A percentile compares a stretch with the other conserved stretches of the same genome.
phyloP scores from a whole-genome alignment of 228 moss, liverwort and hornwort species.

The Sphagnum magellanicum region DNA sequence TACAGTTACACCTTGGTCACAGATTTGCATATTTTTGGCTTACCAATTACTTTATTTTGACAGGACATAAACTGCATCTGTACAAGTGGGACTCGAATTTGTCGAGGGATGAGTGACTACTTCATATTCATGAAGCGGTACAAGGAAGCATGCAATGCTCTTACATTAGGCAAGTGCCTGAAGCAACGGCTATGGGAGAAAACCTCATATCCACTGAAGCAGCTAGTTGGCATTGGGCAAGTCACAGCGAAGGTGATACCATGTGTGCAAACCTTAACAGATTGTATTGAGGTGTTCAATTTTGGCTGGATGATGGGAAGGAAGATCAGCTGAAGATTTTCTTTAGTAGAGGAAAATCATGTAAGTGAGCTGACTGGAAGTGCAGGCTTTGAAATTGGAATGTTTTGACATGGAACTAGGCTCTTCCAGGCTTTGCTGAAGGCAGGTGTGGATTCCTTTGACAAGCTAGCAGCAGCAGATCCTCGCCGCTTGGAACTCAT shows the following conservation, averaged over 20 bases:
- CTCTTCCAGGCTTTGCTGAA: conserved; percentile 57
- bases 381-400: too few species aligned
- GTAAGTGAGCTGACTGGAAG: too few species aligned
- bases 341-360: too few species aligned
- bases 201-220: conserved; percentile 70
- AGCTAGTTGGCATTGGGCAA: conserved; percentile 80
- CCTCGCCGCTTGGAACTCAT: conserved; percentile 75
- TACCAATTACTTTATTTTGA: not conserved
- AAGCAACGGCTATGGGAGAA: conserved; percentile 84
- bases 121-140: conserved; percentile 79
- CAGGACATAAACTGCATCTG: conserved; percentile 79
- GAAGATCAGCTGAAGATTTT: too few species aligned
- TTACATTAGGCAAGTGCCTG: conserved; percentile 75
- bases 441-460: conserved; percentile 75
- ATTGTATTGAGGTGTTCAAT: too few species aligned
- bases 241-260: conserved; percentile 83
- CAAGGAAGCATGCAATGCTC: conserved; percentile 61
- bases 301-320: too few species aligned
- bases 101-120: conserved; percentile 89
- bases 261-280: not conserved
- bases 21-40: not conserved
- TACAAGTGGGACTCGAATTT: conserved; percentile 76
- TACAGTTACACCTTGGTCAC: not conserved
- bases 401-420: too few species aligned
- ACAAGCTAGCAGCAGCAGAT: conserved; percentile 66